These are phyloP conservation scores for Aspergillus bombycis DNA, from an alignment of 2,329 filamentous ascomycete species.

Conservation along the genomic window DNA sequence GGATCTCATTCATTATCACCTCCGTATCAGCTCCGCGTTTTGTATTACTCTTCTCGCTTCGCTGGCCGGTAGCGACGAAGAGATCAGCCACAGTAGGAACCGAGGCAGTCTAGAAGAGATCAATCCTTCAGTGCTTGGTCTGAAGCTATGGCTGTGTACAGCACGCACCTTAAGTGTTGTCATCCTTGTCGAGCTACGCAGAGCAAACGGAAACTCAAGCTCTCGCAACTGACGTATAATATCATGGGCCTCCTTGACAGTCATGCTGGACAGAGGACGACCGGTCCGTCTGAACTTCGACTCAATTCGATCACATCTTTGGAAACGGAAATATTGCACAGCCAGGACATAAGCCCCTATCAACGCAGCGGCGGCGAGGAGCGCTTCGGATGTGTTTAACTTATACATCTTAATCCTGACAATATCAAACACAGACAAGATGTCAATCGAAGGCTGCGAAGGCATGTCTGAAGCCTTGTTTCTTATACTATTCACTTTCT, in stretches of 20 bases:
- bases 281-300: background rate
- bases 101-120: slow-evolving; percentile 44
- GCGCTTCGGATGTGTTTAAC: background rate
- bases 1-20: slow-evolving; percentile 49
- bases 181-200: slow-evolving; percentile 24
- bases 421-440: background rate
- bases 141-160: background rate
- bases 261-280: slow-evolving; percentile 33
- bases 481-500: background rate
- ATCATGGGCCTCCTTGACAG: slow-evolving; percentile 31
- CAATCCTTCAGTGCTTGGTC: background rate
- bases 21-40: slow-evolving; percentile 55
- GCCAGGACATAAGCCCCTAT: background rate
- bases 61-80: slow-evolving; percentile 50
- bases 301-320: background rate
- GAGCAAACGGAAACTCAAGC: slow-evolving; percentile 36
- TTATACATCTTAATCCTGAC: background rate
- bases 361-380: background rate
- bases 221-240: slow-evolving; percentile 33
- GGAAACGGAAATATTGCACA: background rate
- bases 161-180: slow-evolving; percentile 31
- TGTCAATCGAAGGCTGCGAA: accelerated
- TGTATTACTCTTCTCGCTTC: slow-evolving; percentile 45
- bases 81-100: slow-evolving; percentile 54
- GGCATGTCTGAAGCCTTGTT: accelerated